A percentile compares a stretch with the other conserved stretches of the same genome.
These are phyloP conservation scores for Lachancea sp. DNA, from an alignment of 805 yeast genomes.

Conservation along the genomic window DNA sequence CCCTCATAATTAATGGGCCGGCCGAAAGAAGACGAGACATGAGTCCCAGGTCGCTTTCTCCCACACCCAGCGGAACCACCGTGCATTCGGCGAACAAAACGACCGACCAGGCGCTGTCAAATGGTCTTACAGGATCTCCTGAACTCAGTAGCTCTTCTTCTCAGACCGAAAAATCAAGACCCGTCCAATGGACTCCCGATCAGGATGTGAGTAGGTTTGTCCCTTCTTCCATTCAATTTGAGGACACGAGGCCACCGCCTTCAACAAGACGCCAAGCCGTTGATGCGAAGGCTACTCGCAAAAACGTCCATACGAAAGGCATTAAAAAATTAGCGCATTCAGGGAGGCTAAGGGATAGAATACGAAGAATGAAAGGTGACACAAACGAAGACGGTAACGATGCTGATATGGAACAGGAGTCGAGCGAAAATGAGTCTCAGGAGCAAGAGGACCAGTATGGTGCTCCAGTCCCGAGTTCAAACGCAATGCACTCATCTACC, in stretches of 20 bases:
- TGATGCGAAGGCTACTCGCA: too few relatives aligned
- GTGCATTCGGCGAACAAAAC: neutral
- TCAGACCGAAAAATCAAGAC: neutral
- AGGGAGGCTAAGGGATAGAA: conserved; percentile 1
- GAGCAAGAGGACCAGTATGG: neutral
- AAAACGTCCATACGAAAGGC: too few relatives aligned
- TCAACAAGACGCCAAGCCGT: neutral
- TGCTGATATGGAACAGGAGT: conserved; percentile 14
- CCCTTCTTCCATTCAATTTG: conserved; percentile 24
- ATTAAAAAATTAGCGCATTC: conserved; percentile 3
- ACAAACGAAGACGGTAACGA: conserved; percentile 22
- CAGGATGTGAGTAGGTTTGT: conserved; percentile 1
- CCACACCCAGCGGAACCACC: neutral
- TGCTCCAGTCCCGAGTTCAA: neutral
- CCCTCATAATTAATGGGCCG: conserved; percentile 71
- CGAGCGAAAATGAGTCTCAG: conserved; percentile 11
- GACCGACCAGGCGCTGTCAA: neutral
- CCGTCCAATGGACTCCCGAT: conserved; percentile 1
- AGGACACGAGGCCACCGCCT: conserved; percentile 22
- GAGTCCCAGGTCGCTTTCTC: neutral
- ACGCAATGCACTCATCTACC: conserved; percentile 1
- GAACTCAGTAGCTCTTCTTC: conserved; percentile 1
- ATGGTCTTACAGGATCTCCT: neutral
- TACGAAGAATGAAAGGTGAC: conserved; percentile 6
- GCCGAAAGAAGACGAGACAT: conserved; percentile 11